phyloP scores from a whole-genome alignment of 2,329 filamentous ascomycete species.

The Truncatella angustata region DNA sequence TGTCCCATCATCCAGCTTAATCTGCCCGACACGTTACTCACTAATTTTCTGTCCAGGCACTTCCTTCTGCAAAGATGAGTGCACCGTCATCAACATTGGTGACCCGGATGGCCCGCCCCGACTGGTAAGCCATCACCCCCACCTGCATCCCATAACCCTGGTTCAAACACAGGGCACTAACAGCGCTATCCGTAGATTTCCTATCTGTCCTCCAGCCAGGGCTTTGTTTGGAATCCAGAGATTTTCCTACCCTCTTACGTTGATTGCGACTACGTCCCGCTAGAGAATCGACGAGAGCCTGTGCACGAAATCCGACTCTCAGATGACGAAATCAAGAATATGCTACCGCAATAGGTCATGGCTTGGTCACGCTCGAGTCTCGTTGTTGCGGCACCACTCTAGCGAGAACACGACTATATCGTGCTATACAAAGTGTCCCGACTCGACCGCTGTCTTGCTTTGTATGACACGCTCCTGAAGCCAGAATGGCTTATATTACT shows the following conservation, averaged over 20 bases:
- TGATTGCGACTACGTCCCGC: conserved; percentile 70
- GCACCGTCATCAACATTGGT: conserved; percentile 78
- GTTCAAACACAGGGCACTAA: not conserved
- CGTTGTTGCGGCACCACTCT: not conserved
- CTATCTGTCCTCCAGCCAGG: conserved; percentile 76
- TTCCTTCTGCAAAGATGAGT: conserved; percentile 70
- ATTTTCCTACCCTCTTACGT: conserved; percentile 79
- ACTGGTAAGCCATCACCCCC: conserved; percentile 52
- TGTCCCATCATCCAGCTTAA: too few species aligned
- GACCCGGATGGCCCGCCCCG: conserved; percentile 70
- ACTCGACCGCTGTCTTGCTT: too few species aligned
- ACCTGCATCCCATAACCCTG: not conserved
- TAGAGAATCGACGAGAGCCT: conserved; percentile 74
- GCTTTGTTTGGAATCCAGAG: conserved; percentile 82
- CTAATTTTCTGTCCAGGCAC: too few species aligned
- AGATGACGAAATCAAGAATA: conserved; percentile 70
- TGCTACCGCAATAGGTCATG: conserved; percentile 59
- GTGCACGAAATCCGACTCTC: conserved; percentile 76
- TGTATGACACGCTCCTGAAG: too few species aligned
- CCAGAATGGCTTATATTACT: too few species aligned
- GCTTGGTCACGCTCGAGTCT: not conserved
- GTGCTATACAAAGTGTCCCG: not conserved
- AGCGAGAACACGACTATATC: not conserved
- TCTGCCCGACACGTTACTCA: too few species aligned
- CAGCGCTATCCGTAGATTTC: conserved; percentile 58